Evolutionary conservation across 257 asterid genomes (phyloP), one percentile per base, ranked within the genome.

Genomic region (Linderniella brevidens): DNA sequence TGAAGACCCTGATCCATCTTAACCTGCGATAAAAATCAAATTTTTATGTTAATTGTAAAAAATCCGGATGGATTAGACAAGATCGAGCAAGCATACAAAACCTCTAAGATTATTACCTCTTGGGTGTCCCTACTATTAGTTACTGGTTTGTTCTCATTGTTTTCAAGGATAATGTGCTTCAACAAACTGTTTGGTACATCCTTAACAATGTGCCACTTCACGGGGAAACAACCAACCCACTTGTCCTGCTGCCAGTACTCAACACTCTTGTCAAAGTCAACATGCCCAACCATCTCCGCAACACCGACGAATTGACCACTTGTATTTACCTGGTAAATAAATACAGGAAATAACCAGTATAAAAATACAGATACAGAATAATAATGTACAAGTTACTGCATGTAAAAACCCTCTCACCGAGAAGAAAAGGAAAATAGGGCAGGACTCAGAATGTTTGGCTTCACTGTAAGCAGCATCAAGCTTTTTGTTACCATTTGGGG

Each of bases 181-280:
- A 76, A 61, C 41, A 68, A 54, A 37, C 66, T 73, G 59, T 73
- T 76, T 0, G 92, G 83, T 0, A 79, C 66, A 58, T 79, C 92
- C 59, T 79, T 82, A 53, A 82, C 78, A 40, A 75, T 63, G 59
- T 82, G 81, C 86, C 93, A 78, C 74, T 76, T 78, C 1, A 82
- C 80, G 35, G 83, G 79, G 64, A 78, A 82, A 60, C 82, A 78
- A 15, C 92, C 86, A 37, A 65, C 67, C 93, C 92, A 78, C 61
- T 78, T 82, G 72, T 82, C 92, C 59, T 64, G 92, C 73, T 78
- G 81, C 92, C 83, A 82, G 58, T 72, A 82, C 53, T 75, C 83
- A 25, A 78, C 64, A 43, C 57, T 82, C 70, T 73, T 75, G 57
- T 71, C 56, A 58, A 75, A 78, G 65, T 82, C 86, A 45, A 82